Evolutionary conservation across 129 eudicot genomes (phyloP), one percentile per base, ranked within the genome.

Genomic region (Ambrosia artemisiifolia): DNA sequence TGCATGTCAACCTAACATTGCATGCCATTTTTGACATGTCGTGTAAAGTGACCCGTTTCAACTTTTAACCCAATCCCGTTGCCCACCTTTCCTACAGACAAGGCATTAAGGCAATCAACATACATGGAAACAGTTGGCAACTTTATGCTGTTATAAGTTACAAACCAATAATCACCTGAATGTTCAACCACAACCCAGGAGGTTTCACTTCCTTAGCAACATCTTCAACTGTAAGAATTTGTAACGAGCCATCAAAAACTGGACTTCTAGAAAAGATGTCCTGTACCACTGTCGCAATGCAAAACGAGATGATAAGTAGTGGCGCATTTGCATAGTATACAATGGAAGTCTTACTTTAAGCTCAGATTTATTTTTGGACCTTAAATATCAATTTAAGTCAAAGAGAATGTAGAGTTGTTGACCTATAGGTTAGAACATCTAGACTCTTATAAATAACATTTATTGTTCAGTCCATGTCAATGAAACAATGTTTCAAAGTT

Each of bases 101-200:
- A 28, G 54, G 11, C 55, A 64, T 14, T n/a, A n/a, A n/a, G n/a
- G n/a, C n/a, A n/a, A n/a, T 74, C 55, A 55, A 24, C 6, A 9
- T 53, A 50, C 51, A 50, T 34, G 18, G 50, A 64, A 74, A 57
- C 16, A 38, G 73, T 65, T 53, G 65, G 66, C 72, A 54, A 44
- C 57, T 66, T 10, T 70, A 42, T 70, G 38, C 69, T 32, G 49
- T 32, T 50, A 11, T 4, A 76, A 69, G 13, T 12, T 54, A 67
- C 24, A 40, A 76, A 42, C 47, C 44, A 46, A 30, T 9, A 38
- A 36, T 77, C 72, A 89, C 98, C 98, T 85, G 97, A 54, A 90
- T 74, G 80, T 83, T 94, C 71, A 94, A 81, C 98, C 98, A 94
- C 7, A 85, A 48, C 40, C 92, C 92, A 57, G 86, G 75, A 72